Base-by-base conservation (phyloP, 495 filamentous ascomycete genomes). In the Penicillium antarcticum region DNA sequence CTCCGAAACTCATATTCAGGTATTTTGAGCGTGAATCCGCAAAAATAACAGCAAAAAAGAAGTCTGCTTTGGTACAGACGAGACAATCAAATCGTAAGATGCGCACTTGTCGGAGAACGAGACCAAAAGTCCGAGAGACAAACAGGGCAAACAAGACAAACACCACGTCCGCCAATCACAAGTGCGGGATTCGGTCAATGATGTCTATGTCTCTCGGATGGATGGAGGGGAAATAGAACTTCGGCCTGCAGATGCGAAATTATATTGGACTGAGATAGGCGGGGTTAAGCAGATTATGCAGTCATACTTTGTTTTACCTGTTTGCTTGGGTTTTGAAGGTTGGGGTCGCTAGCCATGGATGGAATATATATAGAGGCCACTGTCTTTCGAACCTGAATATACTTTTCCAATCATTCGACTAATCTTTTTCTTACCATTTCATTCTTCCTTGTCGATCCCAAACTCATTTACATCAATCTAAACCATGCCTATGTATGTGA, bases 1-100 rank as follows among this genome's bases (percentile, higher is more conserved):
- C 80, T 58, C 91, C 91, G 67, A 94, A 95, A 60, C 75, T 75
- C 78, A 81, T 80, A 31, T 23, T 52, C 13, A 21, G 19, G 11
- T 12, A n/a, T 35, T 42, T 14, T 36, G 14, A 33, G 37, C 31
- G 18, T 46, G 7, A 17, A 7, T 40, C 7, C 12, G 33, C 47
- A 44, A 12, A 11, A 26, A 16, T 24, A 34, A 10, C 11, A 23
- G 34, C 2, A 23, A 6, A 11, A 24, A 8, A 17, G 32, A 9
- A 19, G 7, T 42, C 17, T 41, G 46, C 9, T 34, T 33, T 33
- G 26, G 5, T 33, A 16, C 26, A 19, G 18, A 29, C 36, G 8
- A 41, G 17, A 33, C 23, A 17, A 9, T 49, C 17, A 24, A 24
- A n/a, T 13, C 10, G 13, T 31, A 8, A 40, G 14, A 13, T 33